Conservation (phyloP, 2,329 filamentous ascomycete genomes). For the Rhytidhysteron rufulum region DNA sequence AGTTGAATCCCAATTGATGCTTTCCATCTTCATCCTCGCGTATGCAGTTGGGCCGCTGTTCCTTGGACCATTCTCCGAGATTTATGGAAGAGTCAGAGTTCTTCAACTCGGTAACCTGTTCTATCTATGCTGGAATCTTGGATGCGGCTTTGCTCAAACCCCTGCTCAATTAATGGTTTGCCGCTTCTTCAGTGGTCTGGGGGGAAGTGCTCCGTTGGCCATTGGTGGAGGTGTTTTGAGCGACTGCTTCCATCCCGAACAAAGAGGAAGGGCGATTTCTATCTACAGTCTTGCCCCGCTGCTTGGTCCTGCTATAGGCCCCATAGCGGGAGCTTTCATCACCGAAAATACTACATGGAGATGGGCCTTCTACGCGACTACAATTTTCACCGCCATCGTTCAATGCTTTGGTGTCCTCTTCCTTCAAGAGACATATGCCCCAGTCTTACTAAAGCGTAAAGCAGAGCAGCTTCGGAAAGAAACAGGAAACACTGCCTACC, state of each 20-base stretch:
- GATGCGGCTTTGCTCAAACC: slow-evolving; percentile 36
- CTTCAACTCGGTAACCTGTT: slow-evolving; percentile 37
- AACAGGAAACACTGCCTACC: slow-evolving; percentile 58
- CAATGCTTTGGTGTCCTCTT: slow-evolving; percentile 60
- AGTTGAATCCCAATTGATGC: slow-evolving; percentile 25
- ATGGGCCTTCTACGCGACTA: slow-evolving; percentile 69
- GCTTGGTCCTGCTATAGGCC: slow-evolving; percentile 63
- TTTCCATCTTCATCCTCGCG: slow-evolving; percentile 36
- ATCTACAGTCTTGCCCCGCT: slow-evolving; percentile 63
- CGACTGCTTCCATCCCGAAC: slow-evolving; percentile 58
- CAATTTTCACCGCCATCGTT: slow-evolving; percentile 59
- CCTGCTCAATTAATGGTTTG: slow-evolving; percentile 32
- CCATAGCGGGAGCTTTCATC: slow-evolving; percentile 64
- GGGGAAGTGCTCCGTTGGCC: slow-evolving; percentile 35
- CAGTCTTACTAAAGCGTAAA: slow-evolving; percentile 58
- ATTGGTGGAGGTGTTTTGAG: slow-evolving; percentile 39
- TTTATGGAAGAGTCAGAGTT: slow-evolving; percentile 36
- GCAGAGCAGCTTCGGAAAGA: slow-evolving; percentile 54
- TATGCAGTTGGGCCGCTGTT: slow-evolving; percentile 36
- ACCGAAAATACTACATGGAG: slow-evolving; percentile 63
- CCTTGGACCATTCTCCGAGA: slow-evolving; percentile 31
- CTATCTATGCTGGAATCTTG: slow-evolving; percentile 37
- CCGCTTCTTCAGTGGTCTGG: slow-evolving; percentile 34
- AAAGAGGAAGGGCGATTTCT: slow-evolving; percentile 60
- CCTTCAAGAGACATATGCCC: slow-evolving; percentile 63